Conservation (phyloP, 176 grass and related monocot genomes). For the Lolium multiflorum region DNA sequence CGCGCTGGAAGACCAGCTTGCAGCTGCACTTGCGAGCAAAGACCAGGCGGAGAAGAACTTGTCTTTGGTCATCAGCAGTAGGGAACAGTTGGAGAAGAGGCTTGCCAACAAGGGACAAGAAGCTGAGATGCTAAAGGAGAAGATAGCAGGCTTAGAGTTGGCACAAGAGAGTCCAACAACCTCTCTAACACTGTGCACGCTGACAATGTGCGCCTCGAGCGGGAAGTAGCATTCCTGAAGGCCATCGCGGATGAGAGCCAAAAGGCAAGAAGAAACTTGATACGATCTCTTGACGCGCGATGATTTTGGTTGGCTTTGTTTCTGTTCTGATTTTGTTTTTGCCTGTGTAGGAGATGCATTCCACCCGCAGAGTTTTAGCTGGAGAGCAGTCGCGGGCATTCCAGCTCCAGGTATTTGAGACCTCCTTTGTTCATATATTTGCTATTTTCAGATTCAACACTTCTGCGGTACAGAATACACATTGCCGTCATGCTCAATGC, state of each 20-base stretch:
- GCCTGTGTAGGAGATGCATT: constrained; percentile 73
- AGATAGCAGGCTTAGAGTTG: constrained; percentile 70
- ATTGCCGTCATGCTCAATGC: background rate
- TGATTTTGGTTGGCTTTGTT: background rate
- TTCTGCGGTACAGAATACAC: background rate
- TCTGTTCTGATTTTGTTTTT: constrained; percentile 41
- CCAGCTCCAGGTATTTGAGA: constrained; percentile 82
- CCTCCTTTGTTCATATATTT: background rate
- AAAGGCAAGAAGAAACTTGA: constrained; percentile 57
- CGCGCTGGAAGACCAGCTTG: constrained; percentile 64
- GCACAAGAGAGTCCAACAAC: constrained; percentile 90
- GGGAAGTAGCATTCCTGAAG: constrained; percentile 91
- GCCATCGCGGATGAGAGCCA: constrained; percentile 85
- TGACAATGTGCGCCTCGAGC: constrained; percentile 88
- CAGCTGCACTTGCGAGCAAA: constrained; percentile 53
- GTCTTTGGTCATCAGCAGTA: constrained; percentile 59
- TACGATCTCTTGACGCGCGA: background rate
- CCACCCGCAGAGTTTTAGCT: constrained; percentile 72
- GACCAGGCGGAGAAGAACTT: constrained; percentile 74
- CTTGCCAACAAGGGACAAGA: constrained; percentile 68
- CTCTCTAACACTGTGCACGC: constrained; percentile 79
- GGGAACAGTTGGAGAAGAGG: constrained; percentile 70
- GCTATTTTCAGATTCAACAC: background rate
- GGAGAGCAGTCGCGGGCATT: constrained; percentile 73
- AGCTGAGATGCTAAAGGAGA: constrained; percentile 75